Base-by-base conservation (phyloP, 495 filamentous ascomycete genomes). In the Darksidea phi region DNA sequence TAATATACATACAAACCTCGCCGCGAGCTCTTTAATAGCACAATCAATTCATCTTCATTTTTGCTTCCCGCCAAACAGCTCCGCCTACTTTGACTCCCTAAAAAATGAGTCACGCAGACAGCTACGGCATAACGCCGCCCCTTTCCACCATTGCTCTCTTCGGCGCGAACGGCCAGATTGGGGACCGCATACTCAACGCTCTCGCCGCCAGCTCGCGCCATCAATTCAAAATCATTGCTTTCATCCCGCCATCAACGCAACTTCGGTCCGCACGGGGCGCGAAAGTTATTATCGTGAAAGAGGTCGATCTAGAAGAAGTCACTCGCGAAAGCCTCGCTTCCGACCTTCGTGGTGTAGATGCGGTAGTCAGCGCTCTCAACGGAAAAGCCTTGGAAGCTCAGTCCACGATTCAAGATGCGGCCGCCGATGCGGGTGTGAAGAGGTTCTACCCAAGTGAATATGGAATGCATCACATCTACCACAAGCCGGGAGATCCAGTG, bases 371-470 rank as follows among this genome's bases (percentile, higher is more conserved):
- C 18, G 45, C 45, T 7, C 45, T 48, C 8, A 18, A 48, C 17
- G 45, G 45, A 10, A 8, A 48, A 17, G 45, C n/a, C 8, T 24
- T 48, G 17, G 45, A 48, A 18, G 45, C 45, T 17, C 52, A 56
- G 21, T 13, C 15, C 13, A 34, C 12, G 7, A 56, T 56, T 6
- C 18, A 26, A 11, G 52, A 56, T 26, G 52, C 28, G 6, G 34
- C 52, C 12, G 52, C 28, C 7, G 36, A 43, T 15, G 52, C 52
- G 13, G 32, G 52, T 6, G 52, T 56, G 13, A 56, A 56, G 17
- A 23, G 52, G 11, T 56, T 56, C 52, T 46, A 26, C n/a, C 52
- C 52, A 11, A 46, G 28, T 34, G 52, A 56, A 34, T 56, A 46
- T 26, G 52, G 34, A 12, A 56, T 56, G 45, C 45, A 48, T 17